Base-by-base conservation (phyloP, 2,329 filamentous ascomycete species). In the Xylariaceae sp. region DNA sequence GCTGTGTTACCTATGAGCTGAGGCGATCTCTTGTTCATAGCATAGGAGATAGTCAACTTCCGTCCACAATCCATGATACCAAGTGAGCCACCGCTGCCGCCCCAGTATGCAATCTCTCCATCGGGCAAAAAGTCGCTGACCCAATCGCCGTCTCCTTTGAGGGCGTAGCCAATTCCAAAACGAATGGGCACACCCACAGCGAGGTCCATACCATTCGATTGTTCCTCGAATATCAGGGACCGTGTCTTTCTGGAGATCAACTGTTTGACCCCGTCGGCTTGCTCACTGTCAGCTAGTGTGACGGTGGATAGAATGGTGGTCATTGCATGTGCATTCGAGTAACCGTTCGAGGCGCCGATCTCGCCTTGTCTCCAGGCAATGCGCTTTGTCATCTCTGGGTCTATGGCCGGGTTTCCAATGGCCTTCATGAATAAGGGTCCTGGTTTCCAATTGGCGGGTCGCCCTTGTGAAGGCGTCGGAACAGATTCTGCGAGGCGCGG, bases 241-340 rank as follows among this genome's bases (percentile, higher is more conserved):
- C 77, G 65, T 0, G 74, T 78, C 16, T 67, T 48, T 0, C 68
- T 65, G 0, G 72, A 73, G 4, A 81, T 57, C 38, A 75, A 61
- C 10, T 55, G 59, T 33, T 58, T 68, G 50, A 5, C 38, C 11
- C 39, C 33, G 6, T 31, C 12, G 14, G 11, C 17, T 9, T 39
- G 38, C 13, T 58, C 54, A 12, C 13, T 31, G 6, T 53, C 57
- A 0, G 55, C 61, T 4, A 63, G 80, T 53, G 89, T 96, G 41
- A 97, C 90, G 14, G 39, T 31, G 6, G 72, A 73, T 7, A 76
- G 62, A 17, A 80, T 73, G 1, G 66, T 66, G 6, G 68, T 71
- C 19, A 80, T 45, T 0, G 66, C 68, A 4, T 70, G 66, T 11
- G 76, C 74, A 54, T 80, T 81, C 1, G 62, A 58, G 47, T 77